phyloP scores from a whole-genome alignment of 306 rosid genomes.

The Mimosa bimucronata region DNA sequence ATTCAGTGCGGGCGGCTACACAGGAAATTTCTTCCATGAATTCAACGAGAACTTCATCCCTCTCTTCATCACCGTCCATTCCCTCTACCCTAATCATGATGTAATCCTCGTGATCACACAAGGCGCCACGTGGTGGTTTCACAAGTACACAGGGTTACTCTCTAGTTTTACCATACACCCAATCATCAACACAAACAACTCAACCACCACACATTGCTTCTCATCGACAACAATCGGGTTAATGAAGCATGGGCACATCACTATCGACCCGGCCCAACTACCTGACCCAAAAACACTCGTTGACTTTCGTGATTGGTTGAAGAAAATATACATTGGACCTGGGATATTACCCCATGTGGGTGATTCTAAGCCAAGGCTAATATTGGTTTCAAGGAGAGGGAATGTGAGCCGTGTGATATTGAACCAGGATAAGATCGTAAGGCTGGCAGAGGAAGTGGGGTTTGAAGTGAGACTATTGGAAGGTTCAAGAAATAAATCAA shows the following conservation, averaged over 20 bases:
- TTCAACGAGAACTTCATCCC: constrained; percentile 60
- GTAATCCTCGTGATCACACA: constrained; percentile 45
- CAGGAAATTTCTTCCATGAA: constrained; percentile 59
- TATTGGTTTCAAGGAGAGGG: constrained; percentile 22
- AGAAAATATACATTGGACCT: constrained; percentile 14
- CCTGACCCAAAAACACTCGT: constrained; percentile 42
- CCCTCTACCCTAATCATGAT: constrained; percentile 35
- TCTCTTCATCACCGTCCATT: constrained; percentile 56
- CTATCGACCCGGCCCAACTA: constrained; percentile 42
- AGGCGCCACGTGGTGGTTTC: constrained; percentile 44
- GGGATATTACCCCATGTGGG: background rate
- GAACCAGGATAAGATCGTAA: constrained; percentile 33
- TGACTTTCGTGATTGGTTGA: constrained; percentile 40
- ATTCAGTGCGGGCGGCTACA: constrained; percentile 60
- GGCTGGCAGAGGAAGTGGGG: constrained; percentile 38
- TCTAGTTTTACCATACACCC: constrained; percentile 28
- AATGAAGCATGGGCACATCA: constrained; percentile 46
- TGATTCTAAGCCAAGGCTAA: constrained; percentile 25
- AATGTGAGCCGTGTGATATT: constrained; percentile 33
- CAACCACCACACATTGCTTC: constrained; percentile 48
- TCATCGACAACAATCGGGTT: constrained; percentile 47
- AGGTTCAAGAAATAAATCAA: constrained; percentile 3
- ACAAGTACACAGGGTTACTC: constrained; percentile 45
- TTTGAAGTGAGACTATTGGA: constrained; percentile 47
- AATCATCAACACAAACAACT: constrained; percentile 35